These are phyloP conservation scores for Dichotomopilus funicola DNA, from an alignment of 2,329 filamentous ascomycete genomes.

Conservation along the genomic window DNA sequence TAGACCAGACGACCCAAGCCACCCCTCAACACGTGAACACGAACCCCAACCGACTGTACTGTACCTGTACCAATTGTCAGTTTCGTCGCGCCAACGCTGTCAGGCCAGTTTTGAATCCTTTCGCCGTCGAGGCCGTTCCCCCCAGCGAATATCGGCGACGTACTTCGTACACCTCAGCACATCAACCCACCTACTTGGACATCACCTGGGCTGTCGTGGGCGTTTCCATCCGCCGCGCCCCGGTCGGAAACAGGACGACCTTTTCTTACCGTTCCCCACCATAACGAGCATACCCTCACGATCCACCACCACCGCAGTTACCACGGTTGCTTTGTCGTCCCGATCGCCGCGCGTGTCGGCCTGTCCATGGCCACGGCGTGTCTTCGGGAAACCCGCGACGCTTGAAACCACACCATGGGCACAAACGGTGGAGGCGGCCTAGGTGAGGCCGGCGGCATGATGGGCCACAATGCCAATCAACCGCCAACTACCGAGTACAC, in stretches of 20 bases:
- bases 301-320: no score
- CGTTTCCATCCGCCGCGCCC: no score
- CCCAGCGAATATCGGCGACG: no score
- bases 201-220: no score
- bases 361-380: conserved; percentile 14
- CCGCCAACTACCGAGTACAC: conserved; percentile 57
- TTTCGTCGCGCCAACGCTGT: background rate
- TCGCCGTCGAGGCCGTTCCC: no score
- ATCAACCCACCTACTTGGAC: no score
- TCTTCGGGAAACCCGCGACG: background rate
- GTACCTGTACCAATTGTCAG: background rate
- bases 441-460: conserved; percentile 38
- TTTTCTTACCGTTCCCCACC: no score
- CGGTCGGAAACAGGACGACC: no score
- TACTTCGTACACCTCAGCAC: no score
- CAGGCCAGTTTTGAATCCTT: no score
- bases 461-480: conserved; percentile 41
- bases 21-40: background rate
- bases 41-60: background rate
- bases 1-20: background rate
- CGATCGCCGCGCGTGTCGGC: conserved; percentile 13
- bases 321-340: no score
- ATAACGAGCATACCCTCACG: no score
- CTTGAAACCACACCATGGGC: conserved; percentile 31
- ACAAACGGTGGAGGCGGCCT: conserved; percentile 35